Conservation (phyloP, 2,329 filamentous ascomycete species). For the Botryotinia globosa region DNA sequence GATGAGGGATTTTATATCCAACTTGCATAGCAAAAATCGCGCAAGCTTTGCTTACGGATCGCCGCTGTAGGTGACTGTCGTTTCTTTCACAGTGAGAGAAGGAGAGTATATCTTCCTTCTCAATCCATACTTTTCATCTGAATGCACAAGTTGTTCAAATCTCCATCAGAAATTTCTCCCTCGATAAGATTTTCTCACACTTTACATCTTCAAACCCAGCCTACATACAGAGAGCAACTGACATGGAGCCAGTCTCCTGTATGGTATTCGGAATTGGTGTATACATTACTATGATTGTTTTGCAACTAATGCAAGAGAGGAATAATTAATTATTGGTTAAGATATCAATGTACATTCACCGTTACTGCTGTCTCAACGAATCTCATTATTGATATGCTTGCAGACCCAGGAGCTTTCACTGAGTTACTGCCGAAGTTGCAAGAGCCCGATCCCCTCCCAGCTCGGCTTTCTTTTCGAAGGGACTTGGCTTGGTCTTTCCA, state of each 20-base stretch:
- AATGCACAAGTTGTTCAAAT: not conserved
- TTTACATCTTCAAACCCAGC: not conserved
- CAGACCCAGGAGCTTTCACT: slow-evolving; percentile 5
- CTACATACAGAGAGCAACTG: not conserved
- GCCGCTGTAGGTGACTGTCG: not conserved
- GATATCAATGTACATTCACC: not conserved
- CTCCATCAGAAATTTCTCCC: not conserved
- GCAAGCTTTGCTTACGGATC: not conserved
- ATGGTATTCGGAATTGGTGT: slow-evolving; percentile 21
- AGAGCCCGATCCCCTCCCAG: not conserved
- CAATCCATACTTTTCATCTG: not conserved
- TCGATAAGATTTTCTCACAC: not conserved
- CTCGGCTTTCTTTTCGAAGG: slow-evolving; percentile 26
- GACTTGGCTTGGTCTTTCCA: slow-evolving; percentile 6
- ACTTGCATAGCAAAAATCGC: slow-evolving; percentile 15
- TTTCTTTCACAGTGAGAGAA: not conserved
- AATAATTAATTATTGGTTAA: not conserved
- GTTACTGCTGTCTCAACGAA: not conserved
- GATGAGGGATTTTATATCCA: slow-evolving; percentile 17
- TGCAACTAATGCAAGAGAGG: slow-evolving; percentile 20
- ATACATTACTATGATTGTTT: slow-evolving; percentile 18
- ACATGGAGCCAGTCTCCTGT: slow-evolving; percentile 20
- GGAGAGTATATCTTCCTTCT: slow-evolving; percentile 14
- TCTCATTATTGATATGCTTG: not conserved
- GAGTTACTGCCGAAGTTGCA: not conserved